phyloP scores from a whole-genome alignment of 352 stramenopile species.

The Phytopythium sindhum region DNA sequence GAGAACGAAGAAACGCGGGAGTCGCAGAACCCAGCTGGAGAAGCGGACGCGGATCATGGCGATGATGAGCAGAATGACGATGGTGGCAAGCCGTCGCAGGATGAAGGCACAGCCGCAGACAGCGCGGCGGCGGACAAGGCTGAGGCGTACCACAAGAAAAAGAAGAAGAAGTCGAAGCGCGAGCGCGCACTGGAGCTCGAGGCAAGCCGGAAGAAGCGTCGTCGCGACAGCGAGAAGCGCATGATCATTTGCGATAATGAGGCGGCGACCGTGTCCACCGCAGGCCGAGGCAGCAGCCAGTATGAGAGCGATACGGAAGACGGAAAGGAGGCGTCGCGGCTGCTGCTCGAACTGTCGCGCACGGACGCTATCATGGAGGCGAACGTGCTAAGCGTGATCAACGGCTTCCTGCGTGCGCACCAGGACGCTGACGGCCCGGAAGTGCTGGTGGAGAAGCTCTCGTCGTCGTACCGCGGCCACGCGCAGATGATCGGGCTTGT shows the following conservation, averaged over 20 bases:
- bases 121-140: neutral
- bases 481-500: conserved; percentile 85
- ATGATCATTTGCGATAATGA: conserved; percentile 88
- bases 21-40: conserved; percentile 12
- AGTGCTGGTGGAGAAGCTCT: conserved; percentile 84
- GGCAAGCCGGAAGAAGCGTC: conserved; percentile 31
- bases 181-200: conserved; percentile 21
- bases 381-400: conserved; percentile 77
- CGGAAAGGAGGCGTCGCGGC: conserved; percentile 63
- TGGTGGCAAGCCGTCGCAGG: neutral
- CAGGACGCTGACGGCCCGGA: conserved; percentile 79
- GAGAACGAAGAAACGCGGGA: neutral
- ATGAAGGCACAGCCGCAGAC: neutral
- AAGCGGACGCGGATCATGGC: conserved; percentile 7
- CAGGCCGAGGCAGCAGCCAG: conserved; percentile 1
- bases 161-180: conserved; percentile 39
- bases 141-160: conserved; percentile 29
- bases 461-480: conserved; percentile 81
- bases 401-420: conserved; percentile 78
- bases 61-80: conserved; percentile 9
- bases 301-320: conserved; percentile 36
- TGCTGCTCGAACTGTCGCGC: conserved; percentile 65
- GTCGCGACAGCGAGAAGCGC: conserved; percentile 51
- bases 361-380: conserved; percentile 84
- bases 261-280: conserved; percentile 5